Evolutionary conservation across 2,329 filamentous ascomycete genomes (phyloP).

Genomic region (Aspergillus oerlinghausenensis): DNA sequence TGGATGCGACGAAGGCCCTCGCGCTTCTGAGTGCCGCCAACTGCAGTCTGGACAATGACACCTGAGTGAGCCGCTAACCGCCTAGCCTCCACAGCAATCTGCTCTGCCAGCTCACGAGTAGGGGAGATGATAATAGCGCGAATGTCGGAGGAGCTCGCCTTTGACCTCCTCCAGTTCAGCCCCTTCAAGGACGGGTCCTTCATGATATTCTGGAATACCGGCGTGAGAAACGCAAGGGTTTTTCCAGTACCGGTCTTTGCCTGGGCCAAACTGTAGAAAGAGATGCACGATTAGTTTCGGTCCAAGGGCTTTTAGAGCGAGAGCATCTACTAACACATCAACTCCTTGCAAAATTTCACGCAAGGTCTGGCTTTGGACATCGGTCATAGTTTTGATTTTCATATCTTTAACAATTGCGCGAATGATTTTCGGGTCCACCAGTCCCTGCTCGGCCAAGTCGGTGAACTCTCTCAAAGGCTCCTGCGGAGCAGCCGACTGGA

Average conservation of each 20-base stretch:
- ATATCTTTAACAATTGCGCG: constrained; percentile 66
- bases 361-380: constrained; percentile 83
- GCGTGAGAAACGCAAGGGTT: constrained; percentile 87
- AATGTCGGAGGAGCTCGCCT: constrained; percentile 43
- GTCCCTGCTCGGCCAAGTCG: constrained; percentile 32
- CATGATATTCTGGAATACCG: constrained; percentile 76
- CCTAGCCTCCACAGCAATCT: constrained; percentile 66
- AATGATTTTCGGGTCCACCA: constrained; percentile 63
- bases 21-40: constrained; percentile 81
- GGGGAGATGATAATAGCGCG: constrained; percentile 59
- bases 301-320: neutral
- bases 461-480: constrained; percentile 34
- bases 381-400: constrained; percentile 80
- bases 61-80: constrained; percentile 63
- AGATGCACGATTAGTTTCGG: constrained; percentile 16
- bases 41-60: constrained; percentile 70
- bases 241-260: constrained; percentile 97
- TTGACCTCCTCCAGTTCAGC: constrained; percentile 7
- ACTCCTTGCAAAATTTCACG: constrained; percentile 70
- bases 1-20: constrained; percentile 64
- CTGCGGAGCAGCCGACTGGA: constrained; percentile 1
- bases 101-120: constrained; percentile 60
- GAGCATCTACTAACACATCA: constrained; percentile 65
- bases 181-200: constrained; percentile 56
- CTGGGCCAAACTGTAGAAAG: constrained; percentile 67